These are phyloP conservation scores for Metschnikowia vanudenii DNA, from an alignment of 805 yeast species.

Conservation along the genomic window DNA sequence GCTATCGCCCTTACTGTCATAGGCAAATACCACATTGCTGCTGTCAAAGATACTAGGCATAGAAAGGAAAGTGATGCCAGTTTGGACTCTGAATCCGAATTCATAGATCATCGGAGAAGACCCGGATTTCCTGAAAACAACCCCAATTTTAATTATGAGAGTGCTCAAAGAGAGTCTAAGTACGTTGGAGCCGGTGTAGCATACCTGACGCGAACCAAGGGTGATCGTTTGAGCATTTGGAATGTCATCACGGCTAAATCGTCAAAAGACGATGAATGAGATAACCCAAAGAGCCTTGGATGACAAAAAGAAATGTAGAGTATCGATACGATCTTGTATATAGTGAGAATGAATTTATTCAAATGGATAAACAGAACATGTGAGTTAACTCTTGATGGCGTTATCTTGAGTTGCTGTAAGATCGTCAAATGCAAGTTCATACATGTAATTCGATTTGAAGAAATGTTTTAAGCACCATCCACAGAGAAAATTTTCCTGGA, in stretches of 20 bases:
- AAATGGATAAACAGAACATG: neutral
- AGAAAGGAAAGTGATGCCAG: constrained; percentile 35
- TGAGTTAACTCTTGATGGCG: neutral
- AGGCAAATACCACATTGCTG: constrained; percentile 38
- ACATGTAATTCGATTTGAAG: constrained; percentile 36
- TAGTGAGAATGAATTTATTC: neutral
- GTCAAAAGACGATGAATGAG: constrained; percentile 8
- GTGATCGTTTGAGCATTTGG: constrained; percentile 48
- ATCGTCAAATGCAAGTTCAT: constrained; percentile 41
- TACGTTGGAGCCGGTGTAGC: constrained; percentile 69
- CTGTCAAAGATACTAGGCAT: constrained; percentile 35
- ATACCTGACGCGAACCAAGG: constrained; percentile 54
- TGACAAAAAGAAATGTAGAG: neutral
- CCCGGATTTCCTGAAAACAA: constrained; percentile 54
- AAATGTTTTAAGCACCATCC: constrained; percentile 44
- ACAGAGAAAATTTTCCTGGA: constrained; percentile 42
- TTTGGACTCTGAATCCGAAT: constrained; percentile 32
- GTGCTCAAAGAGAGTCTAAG: constrained; percentile 51
- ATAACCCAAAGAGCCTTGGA: neutral
- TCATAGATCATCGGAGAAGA: constrained; percentile 29
- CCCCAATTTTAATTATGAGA: constrained; percentile 32
- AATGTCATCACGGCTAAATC: constrained; percentile 15
- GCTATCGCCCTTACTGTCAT: constrained; percentile 33
- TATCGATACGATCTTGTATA: neutral
- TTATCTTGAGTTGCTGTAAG: constrained; percentile 17